A percentile compares a stretch with the other conserved stretches of the same genome.
Conservation (phyloP, 1,284 basidiomycete species). For the Trichosporon inkin region DNA sequence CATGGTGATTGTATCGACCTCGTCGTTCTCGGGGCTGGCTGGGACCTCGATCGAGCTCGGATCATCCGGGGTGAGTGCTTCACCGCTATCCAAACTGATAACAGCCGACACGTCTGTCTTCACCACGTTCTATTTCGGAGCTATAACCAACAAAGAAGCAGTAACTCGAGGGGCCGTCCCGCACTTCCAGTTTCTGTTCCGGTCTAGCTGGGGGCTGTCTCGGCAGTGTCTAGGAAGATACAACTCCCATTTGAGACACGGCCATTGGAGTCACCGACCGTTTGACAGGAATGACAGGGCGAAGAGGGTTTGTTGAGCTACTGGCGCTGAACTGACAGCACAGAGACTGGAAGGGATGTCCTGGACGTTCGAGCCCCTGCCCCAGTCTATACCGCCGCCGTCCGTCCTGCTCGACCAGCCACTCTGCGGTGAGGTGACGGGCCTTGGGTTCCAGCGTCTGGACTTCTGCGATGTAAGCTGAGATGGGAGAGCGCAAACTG, state of each 20-base stretch:
- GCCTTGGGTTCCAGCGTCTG: slow-evolving; percentile 72
- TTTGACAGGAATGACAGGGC: slow-evolving; percentile 37
- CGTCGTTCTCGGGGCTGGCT: slow-evolving; percentile 66
- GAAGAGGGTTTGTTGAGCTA: slow-evolving; percentile 32
- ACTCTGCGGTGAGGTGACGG: slow-evolving; percentile 67
- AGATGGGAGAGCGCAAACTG: not conserved
- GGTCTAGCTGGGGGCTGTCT: slow-evolving; percentile 65
- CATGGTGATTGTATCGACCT: slow-evolving; percentile 78
- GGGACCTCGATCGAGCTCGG: slow-evolving; percentile 71
- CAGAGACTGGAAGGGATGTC: slow-evolving; percentile 49
- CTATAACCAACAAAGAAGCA: slow-evolving; percentile 36
- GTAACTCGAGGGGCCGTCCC: slow-evolving; percentile 48
- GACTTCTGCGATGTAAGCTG: slow-evolving; percentile 56
- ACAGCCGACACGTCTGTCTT: slow-evolving; percentile 66
- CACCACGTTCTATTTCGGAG: slow-evolving; percentile 73
- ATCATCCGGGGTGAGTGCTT: slow-evolving; percentile 62
- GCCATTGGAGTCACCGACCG: slow-evolving; percentile 36
- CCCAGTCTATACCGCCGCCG: slow-evolving; percentile 56
- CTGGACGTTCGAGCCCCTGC: slow-evolving; percentile 58
- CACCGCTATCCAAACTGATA: not conserved
- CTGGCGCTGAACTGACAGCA: not conserved
- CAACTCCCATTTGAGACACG: slow-evolving; percentile 62
- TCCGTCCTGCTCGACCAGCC: slow-evolving; percentile 60
- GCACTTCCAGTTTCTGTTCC: slow-evolving; percentile 67
- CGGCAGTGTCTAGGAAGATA: slow-evolving; percentile 64